Conservation (phyloP, 441 rosid species). For the Euphorbia schlechtendalii region DNA sequence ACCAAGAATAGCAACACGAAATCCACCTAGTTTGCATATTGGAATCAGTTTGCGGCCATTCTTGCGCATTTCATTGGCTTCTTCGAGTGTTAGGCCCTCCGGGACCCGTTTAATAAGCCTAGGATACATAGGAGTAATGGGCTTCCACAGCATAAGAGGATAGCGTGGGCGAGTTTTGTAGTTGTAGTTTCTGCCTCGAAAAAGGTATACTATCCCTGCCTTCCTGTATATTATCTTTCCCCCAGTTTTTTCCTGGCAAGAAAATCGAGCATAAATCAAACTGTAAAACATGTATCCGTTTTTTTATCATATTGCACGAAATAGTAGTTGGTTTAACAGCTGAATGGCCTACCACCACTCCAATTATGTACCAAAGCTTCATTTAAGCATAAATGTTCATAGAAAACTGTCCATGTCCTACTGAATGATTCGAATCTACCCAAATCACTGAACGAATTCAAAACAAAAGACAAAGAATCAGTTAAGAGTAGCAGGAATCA, state of each 20-base stretch:
- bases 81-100: conserved; percentile 58
- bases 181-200: conserved; percentile 89
- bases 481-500: conserved; percentile 1
- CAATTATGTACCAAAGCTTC: background rate
- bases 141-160: conserved; percentile 96
- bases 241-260: conserved; percentile 69
- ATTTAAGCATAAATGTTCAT: background rate
- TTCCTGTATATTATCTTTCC: conserved; percentile 74
- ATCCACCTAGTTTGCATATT: conserved; percentile 71
- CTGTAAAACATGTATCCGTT: background rate
- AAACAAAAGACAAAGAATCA: background rate
- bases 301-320: background rate
- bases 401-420: too few species aligned
- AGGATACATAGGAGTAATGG: conserved; percentile 71
- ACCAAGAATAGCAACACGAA: background rate
- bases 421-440: background rate
- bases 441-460: too few species aligned
- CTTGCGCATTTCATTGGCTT: conserved; percentile 68
- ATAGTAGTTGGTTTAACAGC: background rate
- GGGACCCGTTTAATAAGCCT: conserved; percentile 61
- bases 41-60: conserved; percentile 70
- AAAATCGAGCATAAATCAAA: background rate
- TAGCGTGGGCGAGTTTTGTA: conserved; percentile 64
- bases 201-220: conserved; percentile 72
- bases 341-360: background rate